These are phyloP conservation scores for Geotrichum histeridarum DNA, from an alignment of 1,139 yeast genomes.

Conservation along the genomic window DNA sequence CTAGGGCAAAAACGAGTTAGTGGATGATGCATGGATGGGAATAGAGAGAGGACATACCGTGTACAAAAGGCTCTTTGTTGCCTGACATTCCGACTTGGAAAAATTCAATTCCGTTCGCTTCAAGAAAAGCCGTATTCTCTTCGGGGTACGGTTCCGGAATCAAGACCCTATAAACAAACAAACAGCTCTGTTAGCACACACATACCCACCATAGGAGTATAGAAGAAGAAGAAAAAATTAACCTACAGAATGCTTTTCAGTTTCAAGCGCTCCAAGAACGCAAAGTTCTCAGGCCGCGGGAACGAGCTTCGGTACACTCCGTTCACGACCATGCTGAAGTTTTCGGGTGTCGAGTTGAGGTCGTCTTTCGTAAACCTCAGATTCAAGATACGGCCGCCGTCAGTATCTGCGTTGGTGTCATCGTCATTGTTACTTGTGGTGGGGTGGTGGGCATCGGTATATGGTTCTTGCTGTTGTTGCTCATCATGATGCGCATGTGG, in stretches of 20 bases:
- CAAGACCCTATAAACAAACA: constrained; percentile 43
- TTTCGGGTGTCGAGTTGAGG: constrained; percentile 55
- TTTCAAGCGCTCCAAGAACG: constrained; percentile 55
- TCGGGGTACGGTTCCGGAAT: constrained; percentile 90
- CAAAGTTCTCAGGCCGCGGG: constrained; percentile 78
- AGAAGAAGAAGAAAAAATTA: neutral
- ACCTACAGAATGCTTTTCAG: constrained; percentile 59
- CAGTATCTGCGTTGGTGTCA: neutral
- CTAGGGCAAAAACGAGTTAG: constrained; percentile 21
- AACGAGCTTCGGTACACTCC: constrained; percentile 81
- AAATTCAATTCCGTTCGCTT: constrained; percentile 55
- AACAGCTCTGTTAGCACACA: neutral
- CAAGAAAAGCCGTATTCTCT: constrained; percentile 61
- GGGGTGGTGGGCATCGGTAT: neutral
- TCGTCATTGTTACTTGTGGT: neutral
- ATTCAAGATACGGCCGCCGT: neutral
- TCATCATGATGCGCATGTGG: neutral
- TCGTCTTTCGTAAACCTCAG: constrained; percentile 4
- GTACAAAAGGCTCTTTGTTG: constrained; percentile 90
- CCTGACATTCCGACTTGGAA: constrained; percentile 94
- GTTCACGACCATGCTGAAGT: constrained; percentile 79
- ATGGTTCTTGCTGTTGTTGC: neutral
- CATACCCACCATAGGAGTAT: too few relatives aligned
- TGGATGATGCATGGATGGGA: neutral
- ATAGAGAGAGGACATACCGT: constrained; percentile 32